Evolutionary conservation across 148 eudicot species (phyloP), one percentile per base, ranked within the genome.

Genomic region (Camellia sinensis): DNA sequence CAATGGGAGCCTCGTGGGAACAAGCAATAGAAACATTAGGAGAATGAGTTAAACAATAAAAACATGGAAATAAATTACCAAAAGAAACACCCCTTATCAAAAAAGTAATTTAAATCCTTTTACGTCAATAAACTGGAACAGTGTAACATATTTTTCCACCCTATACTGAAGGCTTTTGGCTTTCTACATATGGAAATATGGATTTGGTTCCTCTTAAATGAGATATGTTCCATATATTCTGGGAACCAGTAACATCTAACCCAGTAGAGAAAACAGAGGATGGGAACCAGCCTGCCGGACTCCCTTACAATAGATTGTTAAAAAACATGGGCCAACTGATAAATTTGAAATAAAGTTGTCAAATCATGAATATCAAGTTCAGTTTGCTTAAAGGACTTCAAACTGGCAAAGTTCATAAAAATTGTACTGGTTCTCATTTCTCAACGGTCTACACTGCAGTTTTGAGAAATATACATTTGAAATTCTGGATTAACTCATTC

Each of bases 151-250:
- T 29, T 57, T 50, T 59, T 18, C 63, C 19, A 54, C 41, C 76
- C 21, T 29, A 15, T 54, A 37, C 21, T 4, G 7, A 73, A 54
- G 46, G 46, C 45, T 37, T 2, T 15, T 13, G 62, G 19, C 76
- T 54, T 54, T 40, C 21, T 1, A 29, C 9, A 53, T 3, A 9
- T 4, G 53, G 67, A 60, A 18, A 18, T 57, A 15, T 14, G 3
- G 65, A 41, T 37, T 37, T 73, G 76, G 50, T 14, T 74, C 46
- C 77, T 57, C 65, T 57, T 37, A 43, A 60, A 44, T 59, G 29
- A 75, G 53, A 17, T 17, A 57, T 40, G 50, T 59, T 74, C 50
- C 46, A 57, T 40, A 18, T 3, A 29, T 52, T 73, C 41, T 52
- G 41, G n/a, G 48, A 46, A 62, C 59, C 59, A 62, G 44, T 76